Conservation (phyloP, 306 rosid genomes). For the Ammopiptanthus mongolicus region DNA sequence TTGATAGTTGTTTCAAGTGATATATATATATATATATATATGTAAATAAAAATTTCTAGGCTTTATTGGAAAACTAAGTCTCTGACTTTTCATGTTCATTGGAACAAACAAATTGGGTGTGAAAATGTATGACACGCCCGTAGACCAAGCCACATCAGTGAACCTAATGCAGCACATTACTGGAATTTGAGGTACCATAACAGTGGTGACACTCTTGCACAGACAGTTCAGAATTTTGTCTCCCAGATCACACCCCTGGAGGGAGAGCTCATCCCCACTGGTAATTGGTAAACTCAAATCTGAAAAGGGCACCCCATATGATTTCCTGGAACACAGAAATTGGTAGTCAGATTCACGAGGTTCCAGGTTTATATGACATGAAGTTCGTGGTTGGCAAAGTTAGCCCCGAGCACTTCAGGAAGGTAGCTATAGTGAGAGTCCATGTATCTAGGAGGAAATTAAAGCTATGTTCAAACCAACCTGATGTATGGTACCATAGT, state of each 20-base stretch:
- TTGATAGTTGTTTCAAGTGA: no score
- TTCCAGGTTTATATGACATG: slow-evolving; percentile 41
- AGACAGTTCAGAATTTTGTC: slow-evolving; percentile 31
- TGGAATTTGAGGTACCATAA: slow-evolving; percentile 56
- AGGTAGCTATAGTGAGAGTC: slow-evolving; percentile 31
- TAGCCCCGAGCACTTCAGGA: slow-evolving; percentile 4
- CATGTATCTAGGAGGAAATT: slow-evolving; percentile 37
- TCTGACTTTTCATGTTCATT: no score
- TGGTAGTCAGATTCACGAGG: slow-evolving; percentile 30
- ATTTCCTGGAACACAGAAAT: slow-evolving; percentile 36
- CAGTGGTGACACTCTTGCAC: slow-evolving; percentile 45
- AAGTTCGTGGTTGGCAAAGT: slow-evolving; percentile 40
- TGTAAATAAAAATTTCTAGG: no score
- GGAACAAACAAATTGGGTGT: slow-evolving; percentile 25
- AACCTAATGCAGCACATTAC: slow-evolving; percentile 50
- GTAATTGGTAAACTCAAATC: slow-evolving; percentile 1
- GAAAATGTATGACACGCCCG: slow-evolving; percentile 37
- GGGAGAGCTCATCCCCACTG: slow-evolving; percentile 42
- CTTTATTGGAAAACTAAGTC: no score
- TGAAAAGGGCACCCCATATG: slow-evolving; percentile 41
- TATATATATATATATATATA: no score
- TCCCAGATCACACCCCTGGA: slow-evolving; percentile 44
- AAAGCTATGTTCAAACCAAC: slow-evolving; percentile 48
- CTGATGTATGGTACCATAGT: slow-evolving; percentile 43
- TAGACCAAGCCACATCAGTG: slow-evolving; percentile 50